Base-by-base conservation (phyloP, 2,329 filamentous ascomycete species). In the Cercospora zeina region DNA sequence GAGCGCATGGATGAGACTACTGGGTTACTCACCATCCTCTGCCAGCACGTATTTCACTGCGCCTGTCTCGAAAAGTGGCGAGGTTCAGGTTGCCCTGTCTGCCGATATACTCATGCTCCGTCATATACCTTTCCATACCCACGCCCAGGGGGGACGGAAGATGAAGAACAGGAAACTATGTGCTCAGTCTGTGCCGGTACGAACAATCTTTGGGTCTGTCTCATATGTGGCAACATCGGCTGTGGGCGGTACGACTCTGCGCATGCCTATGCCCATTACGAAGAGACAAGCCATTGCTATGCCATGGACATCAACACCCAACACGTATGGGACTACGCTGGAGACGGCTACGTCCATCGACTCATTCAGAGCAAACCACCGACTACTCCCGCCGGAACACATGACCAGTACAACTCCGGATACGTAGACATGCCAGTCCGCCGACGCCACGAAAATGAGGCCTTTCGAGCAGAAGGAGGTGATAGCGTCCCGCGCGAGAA, bases 1-100 rank as follows among this genome's bases (percentile, higher is more conserved):
- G 95, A 99, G 75, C 88, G 93, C 53, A 99, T 99, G 95, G 95
- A 99, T 72, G 93, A 97, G 74, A 97, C 93, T 0, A 96, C 92
- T 0, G 95, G 95, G 0, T 81, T 99, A 2, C 85, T 99, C 73
- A 99, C 95, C 0, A 97, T 97, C 42, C 88, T 96, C 31, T 99
- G 95, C 74, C 93, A 97, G 72, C 95, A 99, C 71, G 91, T 97
- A 56, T 99, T 99, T 73, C 95, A 99, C 75, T 97, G 95, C 73
- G 93, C 89, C 1, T 99, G 95, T 76, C 82, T 99, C 0, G 90
- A 96, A 72, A 97, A 95, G 73, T 99, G 95, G 95, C 91, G 90
- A 73, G 93, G 93, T 4, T 89, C 88, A 27, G 93, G 93, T 4
- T 99, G 95, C 73, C 95, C 95, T 0, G 92, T 99, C 6, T 99